These are phyloP conservation scores for Neoboletus subvelutipes DNA, from an alignment of 768 basidiomycete genomes.

Conservation along the genomic window DNA sequence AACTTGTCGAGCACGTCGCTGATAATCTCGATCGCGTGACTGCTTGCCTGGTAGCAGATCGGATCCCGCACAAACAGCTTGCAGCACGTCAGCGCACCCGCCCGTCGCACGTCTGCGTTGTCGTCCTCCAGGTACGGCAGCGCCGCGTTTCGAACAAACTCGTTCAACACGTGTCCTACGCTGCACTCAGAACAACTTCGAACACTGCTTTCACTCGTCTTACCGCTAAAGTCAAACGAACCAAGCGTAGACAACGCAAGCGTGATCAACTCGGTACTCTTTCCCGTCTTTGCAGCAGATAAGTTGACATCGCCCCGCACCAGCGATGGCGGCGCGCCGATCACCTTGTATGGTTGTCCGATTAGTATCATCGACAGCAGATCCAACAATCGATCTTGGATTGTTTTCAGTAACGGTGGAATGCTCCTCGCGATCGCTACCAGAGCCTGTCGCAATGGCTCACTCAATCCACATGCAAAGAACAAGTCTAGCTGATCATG, in stretches of 20 bases:
- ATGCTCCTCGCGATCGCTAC: slow-evolving; percentile 84
- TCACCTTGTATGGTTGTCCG: slow-evolving; percentile 82
- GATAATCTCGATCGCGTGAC: slow-evolving; percentile 94
- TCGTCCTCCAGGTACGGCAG: slow-evolving; percentile 95
- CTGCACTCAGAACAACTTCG: slow-evolving; percentile 11
- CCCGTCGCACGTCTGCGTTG: slow-evolving; percentile 78
- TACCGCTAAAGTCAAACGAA: slow-evolving; percentile 92
- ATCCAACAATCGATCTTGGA: slow-evolving; percentile 94
- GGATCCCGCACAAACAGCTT: slow-evolving; percentile 91
- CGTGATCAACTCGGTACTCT: slow-evolving; percentile 66
- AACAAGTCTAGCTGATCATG: slow-evolving; percentile 97
- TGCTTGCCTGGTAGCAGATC: slow-evolving; percentile 94
- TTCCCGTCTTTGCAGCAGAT: slow-evolving; percentile 52
- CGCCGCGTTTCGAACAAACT: slow-evolving; percentile 90
- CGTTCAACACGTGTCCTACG: slow-evolving; percentile 87
- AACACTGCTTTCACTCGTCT: slow-evolving; percentile 9
- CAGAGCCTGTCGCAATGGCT: slow-evolving; percentile 82
- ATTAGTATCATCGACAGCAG: slow-evolving; percentile 76
- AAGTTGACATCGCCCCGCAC: slow-evolving; percentile 58
- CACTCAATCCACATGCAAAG: slow-evolving; percentile 91
- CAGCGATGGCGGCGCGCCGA: slow-evolving; percentile 76
- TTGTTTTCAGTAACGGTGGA: slow-evolving; percentile 84
- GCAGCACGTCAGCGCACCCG: slow-evolving; percentile 91
- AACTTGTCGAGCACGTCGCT: slow-evolving; percentile 98
- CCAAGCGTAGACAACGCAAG: slow-evolving; percentile 87